These are phyloP conservation scores for Pleurotus tuoliensis DNA, from an alignment of 768 basidiomycete species.

Conservation along the genomic window DNA sequence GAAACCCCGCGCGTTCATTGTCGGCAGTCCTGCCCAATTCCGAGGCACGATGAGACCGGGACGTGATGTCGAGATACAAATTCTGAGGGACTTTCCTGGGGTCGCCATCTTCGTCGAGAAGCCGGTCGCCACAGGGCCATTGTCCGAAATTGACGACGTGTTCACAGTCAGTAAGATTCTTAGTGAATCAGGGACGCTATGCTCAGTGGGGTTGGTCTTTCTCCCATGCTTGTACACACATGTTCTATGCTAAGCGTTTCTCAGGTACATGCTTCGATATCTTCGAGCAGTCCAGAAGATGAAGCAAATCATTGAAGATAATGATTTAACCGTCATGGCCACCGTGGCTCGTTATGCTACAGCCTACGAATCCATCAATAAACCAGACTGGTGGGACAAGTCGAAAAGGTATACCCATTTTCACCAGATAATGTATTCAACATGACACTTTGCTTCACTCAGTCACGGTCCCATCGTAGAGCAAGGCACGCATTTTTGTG, in stretches of 20 bases:
- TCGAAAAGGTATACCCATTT: slow-evolving; percentile 53
- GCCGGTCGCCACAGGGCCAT: slow-evolving; percentile 82
- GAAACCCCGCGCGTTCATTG: slow-evolving; percentile 77
- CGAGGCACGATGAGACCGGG: slow-evolving; percentile 72
- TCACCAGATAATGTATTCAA: neutral
- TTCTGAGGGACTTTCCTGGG: slow-evolving; percentile 82
- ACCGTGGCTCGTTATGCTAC: slow-evolving; percentile 93
- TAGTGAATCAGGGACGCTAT: slow-evolving; percentile 64
- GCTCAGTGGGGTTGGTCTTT: slow-evolving; percentile 74
- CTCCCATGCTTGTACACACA: neutral
- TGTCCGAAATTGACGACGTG: slow-evolving; percentile 59
- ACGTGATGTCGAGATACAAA: slow-evolving; percentile 82
- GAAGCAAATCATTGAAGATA: slow-evolving; percentile 93
- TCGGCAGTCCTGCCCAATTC: slow-evolving; percentile 90
- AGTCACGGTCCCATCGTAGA: slow-evolving; percentile 82
- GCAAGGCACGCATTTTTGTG: slow-evolving; percentile 95
- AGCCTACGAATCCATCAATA: slow-evolving; percentile 75
- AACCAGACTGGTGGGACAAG: slow-evolving; percentile 93
- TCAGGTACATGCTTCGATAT: slow-evolving; percentile 89
- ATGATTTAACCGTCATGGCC: slow-evolving; percentile 90
- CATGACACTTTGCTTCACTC: slow-evolving; percentile 9
- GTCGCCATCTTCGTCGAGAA: slow-evolving; percentile 90
- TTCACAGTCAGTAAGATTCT: slow-evolving; percentile 73
- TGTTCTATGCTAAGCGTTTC: neutral
- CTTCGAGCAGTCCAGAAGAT: slow-evolving; percentile 92